A percentile compares a stretch with the other conserved stretches of the same genome.
These are phyloP conservation scores for Lecanosticta acicola DNA, from an alignment of 2,329 filamentous ascomycete genomes.

Conservation along the genomic window DNA sequence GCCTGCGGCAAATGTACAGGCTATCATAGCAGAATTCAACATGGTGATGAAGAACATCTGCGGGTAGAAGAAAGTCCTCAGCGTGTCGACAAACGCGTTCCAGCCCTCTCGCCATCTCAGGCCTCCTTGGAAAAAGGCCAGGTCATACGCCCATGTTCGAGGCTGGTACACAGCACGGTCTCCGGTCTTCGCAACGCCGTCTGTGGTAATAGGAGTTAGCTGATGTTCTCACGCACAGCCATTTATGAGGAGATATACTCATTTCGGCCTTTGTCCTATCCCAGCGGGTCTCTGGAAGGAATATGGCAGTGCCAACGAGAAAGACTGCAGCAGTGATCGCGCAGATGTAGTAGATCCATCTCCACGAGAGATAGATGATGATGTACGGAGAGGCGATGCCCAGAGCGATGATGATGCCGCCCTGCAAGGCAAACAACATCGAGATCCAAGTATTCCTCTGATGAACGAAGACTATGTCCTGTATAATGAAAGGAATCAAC, in stretches of 20 bases:
- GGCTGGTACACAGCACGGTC: slow-evolving; percentile 1
- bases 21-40: slow-evolving; percentile 30
- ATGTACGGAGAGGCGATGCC: slow-evolving; percentile 28
- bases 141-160: slow-evolving; percentile 23
- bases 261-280: slow-evolving; percentile 22
- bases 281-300: slow-evolving; percentile 30
- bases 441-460: slow-evolving; percentile 30
- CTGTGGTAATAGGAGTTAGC: neutral
- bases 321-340: slow-evolving; percentile 22
- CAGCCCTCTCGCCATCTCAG: slow-evolving; percentile 24
- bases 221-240: neutral
- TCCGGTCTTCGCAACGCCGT: slow-evolving; percentile 16
- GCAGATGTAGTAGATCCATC: slow-evolving; percentile 29
- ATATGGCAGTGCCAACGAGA: slow-evolving; percentile 23
- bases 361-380: slow-evolving; percentile 27
- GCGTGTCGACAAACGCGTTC: slow-evolving; percentile 26
- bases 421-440: slow-evolving; percentile 27
- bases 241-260: slow-evolving; percentile 11
- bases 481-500: slow-evolving; percentile 30
- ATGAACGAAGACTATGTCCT: slow-evolving; percentile 29
- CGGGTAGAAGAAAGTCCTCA: slow-evolving; percentile 30
- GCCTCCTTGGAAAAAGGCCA: slow-evolving; percentile 22
- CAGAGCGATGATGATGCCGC: slow-evolving; percentile 28
- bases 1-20: slow-evolving; percentile 22
- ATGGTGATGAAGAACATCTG: slow-evolving; percentile 32